Conservation (phyloP, 75 land plant species). For the Pinus albicaulis region DNA sequence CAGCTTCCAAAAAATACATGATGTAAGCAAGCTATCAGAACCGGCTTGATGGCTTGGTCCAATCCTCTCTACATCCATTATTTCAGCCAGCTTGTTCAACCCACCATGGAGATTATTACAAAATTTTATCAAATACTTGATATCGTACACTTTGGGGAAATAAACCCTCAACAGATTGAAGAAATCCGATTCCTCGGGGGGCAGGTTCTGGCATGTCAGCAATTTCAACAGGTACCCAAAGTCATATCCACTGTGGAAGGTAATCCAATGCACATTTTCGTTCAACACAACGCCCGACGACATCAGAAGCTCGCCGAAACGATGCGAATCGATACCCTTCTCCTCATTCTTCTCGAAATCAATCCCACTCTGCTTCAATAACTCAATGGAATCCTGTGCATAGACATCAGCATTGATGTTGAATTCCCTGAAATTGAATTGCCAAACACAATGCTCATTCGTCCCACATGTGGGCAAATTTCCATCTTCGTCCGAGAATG, state of each 20-base stretch:
- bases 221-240: constrained; percentile 61
- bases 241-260: constrained; percentile 62
- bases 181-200: constrained; percentile 35
- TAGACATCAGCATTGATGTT: constrained; percentile 32
- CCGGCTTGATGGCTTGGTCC: constrained; percentile 65
- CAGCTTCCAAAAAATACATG: constrained; percentile 45
- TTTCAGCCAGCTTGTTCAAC: constrained; percentile 49
- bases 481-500: constrained; percentile 56
- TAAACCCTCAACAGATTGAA: constrained; percentile 38
- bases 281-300: constrained; percentile 62
- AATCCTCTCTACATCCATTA: constrained; percentile 44
- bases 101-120: constrained; percentile 54
- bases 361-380: constrained; percentile 52
- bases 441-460: constrained; percentile 50
- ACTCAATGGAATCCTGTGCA: constrained; percentile 57
- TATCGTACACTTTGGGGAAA: constrained; percentile 56
- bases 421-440: constrained; percentile 71
- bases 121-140: constrained; percentile 61
- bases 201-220: constrained; percentile 47
- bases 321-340: constrained; percentile 33
- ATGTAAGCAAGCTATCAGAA: constrained; percentile 63
- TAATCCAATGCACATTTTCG: constrained; percentile 55
- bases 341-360: constrained; percentile 47
- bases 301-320: constrained; percentile 63
- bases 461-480: constrained; percentile 50